Evolutionary conservation across 306 rosid species (phyloP).

Genomic region (Lathyrus sativus): DNA sequence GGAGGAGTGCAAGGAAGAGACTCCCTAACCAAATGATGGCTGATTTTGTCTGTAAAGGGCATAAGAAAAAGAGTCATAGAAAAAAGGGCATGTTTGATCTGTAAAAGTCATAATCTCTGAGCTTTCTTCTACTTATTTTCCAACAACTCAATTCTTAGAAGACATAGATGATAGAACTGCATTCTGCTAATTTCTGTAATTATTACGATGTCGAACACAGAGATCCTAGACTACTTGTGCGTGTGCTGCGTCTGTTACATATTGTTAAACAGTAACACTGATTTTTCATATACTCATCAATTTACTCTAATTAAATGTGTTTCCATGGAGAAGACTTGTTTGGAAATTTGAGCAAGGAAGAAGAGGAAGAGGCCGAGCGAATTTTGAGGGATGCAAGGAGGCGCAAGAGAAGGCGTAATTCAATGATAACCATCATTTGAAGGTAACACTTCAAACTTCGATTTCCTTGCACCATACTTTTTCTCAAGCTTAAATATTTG

Average conservation of each 20-base stretch:
- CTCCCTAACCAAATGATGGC: slow-evolving; percentile 14
- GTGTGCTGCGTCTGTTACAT: background rate
- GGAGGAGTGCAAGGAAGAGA: slow-evolving; percentile 23
- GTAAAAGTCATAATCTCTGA: background rate
- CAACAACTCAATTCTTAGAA: background rate
- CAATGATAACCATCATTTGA: slow-evolving; percentile 63
- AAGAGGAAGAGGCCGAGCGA: slow-evolving; percentile 66
- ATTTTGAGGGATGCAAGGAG: slow-evolving; percentile 85
- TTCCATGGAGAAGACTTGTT: slow-evolving; percentile 46
- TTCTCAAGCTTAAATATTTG: background rate
- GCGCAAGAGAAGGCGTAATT: slow-evolving; percentile 75
- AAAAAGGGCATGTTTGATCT: background rate
- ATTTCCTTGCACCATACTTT: slow-evolving; percentile 15
- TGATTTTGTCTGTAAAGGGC: slow-evolving; percentile 1
- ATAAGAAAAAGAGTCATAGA: background rate
- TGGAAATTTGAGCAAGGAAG: slow-evolving; percentile 54
- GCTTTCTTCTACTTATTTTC: slow-evolving; percentile 2
- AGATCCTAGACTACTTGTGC: background rate
- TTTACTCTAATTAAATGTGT: slow-evolving; percentile 23
- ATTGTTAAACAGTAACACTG: slow-evolving; percentile 2
- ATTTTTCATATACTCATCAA: background rate
- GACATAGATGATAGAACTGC: background rate
- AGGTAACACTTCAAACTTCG: slow-evolving; percentile 49
- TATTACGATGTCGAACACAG: background rate
- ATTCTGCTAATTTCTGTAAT: slow-evolving; percentile 5